A percentile compares a stretch with the other conserved stretches of the same genome.
phyloP scores from a whole-genome alignment of 352 stramenopile genomes.

The Globisporangium alternatum region DNA sequence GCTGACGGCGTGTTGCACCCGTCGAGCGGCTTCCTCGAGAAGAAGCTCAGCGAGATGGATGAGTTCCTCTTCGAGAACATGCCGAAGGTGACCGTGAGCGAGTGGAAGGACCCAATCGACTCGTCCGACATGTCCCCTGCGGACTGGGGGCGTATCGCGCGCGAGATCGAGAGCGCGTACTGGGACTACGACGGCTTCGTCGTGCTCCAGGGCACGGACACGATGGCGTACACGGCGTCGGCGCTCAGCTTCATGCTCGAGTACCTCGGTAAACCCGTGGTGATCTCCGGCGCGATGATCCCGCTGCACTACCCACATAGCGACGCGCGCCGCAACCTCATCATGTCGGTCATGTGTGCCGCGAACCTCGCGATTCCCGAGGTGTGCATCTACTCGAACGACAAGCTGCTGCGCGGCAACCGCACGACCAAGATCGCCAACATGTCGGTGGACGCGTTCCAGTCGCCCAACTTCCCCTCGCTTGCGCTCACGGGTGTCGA shows the following conservation, averaged over 20 bases:
- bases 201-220: conserved; percentile 97
- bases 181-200: conserved; percentile 97
- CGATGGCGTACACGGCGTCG: conserved; percentile 96
- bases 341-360: conserved; percentile 91
- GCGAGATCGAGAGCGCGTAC: conserved; percentile 93
- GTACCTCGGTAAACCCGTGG: conserved; percentile 94
- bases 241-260: conserved; percentile 97
- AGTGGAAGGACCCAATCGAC: conserved; percentile 89
- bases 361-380: conserved; percentile 78
- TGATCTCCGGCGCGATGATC: conserved; percentile 96
- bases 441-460: conserved; percentile 93
- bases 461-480: conserved; percentile 94
- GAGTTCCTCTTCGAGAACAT: conserved; percentile 85
- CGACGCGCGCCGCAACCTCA: conserved; percentile 95
- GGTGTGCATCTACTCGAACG: conserved; percentile 95
- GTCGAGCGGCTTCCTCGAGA: conserved; percentile 83
- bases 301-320: conserved; percentile 95
- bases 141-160: conserved; percentile 92
- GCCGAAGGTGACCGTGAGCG: conserved; percentile 67
- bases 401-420: conserved; percentile 94
- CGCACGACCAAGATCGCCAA: conserved; percentile 96
- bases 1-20: conserved; percentile 76
- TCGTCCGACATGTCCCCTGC: conserved; percentile 82
- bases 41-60: conserved; percentile 86
- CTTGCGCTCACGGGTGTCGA: conserved; percentile 93